Percentiles rank a stretch among this genome's conserved stretches.
phyloP scores from a whole-genome alignment of 1,139 yeast species.

The Tardiomyces digboiensis region DNA sequence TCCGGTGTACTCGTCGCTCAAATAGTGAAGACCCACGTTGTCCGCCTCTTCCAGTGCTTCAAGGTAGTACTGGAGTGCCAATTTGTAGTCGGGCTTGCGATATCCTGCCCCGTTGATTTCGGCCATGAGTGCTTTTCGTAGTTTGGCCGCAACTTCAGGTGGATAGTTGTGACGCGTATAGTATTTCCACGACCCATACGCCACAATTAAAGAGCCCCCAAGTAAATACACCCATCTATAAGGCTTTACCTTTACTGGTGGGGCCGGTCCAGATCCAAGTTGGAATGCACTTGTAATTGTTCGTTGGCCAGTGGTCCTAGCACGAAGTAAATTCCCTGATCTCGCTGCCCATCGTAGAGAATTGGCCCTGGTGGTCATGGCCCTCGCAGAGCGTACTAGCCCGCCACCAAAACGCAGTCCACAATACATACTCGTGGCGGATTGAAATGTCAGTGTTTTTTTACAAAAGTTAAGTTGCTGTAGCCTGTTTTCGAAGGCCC shows the following conservation, averaged over 20 bases:
- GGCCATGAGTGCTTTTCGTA: conserved; percentile 76
- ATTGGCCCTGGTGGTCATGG: too few species aligned
- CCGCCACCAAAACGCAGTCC: too few species aligned
- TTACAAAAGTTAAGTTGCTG: too few species aligned
- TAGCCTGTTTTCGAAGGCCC: too few species aligned
- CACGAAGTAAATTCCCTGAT: too few species aligned
- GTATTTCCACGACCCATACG: conserved; percentile 14
- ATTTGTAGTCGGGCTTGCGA: conserved; percentile 44
- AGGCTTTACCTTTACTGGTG: neutral
- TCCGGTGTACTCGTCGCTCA: conserved; percentile 73
- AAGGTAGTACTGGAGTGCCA: conserved; percentile 61
- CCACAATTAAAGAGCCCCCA: conserved; percentile 2
- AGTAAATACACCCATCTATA: neutral
- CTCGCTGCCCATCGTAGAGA: too few species aligned
- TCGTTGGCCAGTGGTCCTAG: too few species aligned
- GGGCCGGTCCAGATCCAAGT: too few species aligned
- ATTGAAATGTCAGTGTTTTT: too few species aligned
- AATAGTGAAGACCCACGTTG: conserved; percentile 38
- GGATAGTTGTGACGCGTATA: conserved; percentile 34
- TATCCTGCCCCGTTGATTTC: conserved; percentile 61
- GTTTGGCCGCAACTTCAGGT: conserved; percentile 51
- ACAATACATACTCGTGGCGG: too few species aligned
- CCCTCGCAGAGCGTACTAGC: too few species aligned
- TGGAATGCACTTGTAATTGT: too few species aligned
- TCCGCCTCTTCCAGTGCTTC: conserved; percentile 41